These are phyloP conservation scores for Lentinula sp. DNA, from an alignment of 768 basidiomycete genomes.

Conservation along the genomic window DNA sequence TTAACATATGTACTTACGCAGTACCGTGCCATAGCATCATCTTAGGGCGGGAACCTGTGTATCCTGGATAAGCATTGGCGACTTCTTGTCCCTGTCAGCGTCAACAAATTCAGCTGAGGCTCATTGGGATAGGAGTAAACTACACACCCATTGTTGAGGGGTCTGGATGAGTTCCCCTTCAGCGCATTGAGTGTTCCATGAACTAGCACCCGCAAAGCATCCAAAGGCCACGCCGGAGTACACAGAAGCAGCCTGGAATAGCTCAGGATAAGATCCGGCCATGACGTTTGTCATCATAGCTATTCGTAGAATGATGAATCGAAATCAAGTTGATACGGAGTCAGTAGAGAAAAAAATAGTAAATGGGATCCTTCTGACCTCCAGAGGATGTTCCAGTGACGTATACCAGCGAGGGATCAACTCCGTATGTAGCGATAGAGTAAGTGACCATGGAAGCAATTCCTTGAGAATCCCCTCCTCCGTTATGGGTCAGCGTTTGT, in stretches of 20 bases:
- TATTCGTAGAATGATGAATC: background rate
- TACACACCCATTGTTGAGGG: conserved; percentile 39
- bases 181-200: conserved; percentile 45
- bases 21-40: conserved; percentile 55
- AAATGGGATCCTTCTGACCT: conserved; percentile 13
- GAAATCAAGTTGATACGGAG: background rate
- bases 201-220: conserved; percentile 42
- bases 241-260: conserved; percentile 42
- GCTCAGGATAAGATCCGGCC: conserved; percentile 44
- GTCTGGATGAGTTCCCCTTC: conserved; percentile 37
- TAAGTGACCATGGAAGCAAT: conserved; percentile 43
- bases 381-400: conserved; percentile 27
- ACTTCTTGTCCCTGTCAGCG: conserved; percentile 34
- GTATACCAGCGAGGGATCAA: background rate
- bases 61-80: conserved; percentile 43
- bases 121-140: background rate
- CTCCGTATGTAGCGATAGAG: conserved; percentile 31
- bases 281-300: conserved; percentile 60
- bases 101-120: background rate
- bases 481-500: conserved; percentile 48
- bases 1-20: background rate
- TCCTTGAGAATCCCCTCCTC: conserved; percentile 47
- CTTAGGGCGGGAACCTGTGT: conserved; percentile 39
- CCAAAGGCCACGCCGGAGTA: conserved; percentile 50
- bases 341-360: background rate